Evolutionary conservation across 129 eudicot genomes (phyloP).

Genomic region (Daucus carota): DNA sequence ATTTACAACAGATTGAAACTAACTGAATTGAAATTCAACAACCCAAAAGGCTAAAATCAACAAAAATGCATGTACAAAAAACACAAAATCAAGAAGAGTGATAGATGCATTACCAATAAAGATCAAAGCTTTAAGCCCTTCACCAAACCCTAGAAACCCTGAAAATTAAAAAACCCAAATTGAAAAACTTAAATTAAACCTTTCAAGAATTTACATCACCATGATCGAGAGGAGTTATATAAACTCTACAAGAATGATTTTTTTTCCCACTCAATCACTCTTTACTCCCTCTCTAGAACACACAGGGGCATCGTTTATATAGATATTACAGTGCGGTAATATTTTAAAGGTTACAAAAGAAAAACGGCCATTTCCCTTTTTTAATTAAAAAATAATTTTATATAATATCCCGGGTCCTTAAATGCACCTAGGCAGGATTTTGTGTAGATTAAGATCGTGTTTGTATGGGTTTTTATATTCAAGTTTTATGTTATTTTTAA

Average conservation of each 20-base stretch:
- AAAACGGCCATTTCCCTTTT: too few species aligned
- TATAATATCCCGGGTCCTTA: too few species aligned
- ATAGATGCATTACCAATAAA: conserved; percentile 27
- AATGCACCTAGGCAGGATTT: too few species aligned
- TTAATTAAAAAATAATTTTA: too few species aligned
- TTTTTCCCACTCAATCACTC: conserved; percentile 1
- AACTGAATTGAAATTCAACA: background rate
- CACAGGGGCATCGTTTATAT: background rate
- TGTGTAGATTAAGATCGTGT: too few species aligned
- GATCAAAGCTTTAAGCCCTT: conserved; percentile 32
- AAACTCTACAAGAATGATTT: conserved; percentile 5
- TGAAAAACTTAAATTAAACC: conserved; percentile 10
- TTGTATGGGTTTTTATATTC: too few species aligned
- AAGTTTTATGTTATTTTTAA: too few species aligned
- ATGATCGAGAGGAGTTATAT: conserved; percentile 37
- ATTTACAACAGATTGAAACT: background rate
- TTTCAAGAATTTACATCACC: conserved; percentile 23
- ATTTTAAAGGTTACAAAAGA: background rate
- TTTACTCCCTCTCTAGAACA: background rate
- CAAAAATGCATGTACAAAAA: background rate
- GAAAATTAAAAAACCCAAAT: conserved; percentile 5
- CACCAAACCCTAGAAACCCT: conserved; percentile 15
- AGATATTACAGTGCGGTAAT: conserved; percentile 1
- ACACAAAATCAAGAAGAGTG: background rate
- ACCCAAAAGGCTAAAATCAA: background rate